Evolutionary conservation across 2,329 filamentous ascomycete genomes (phyloP).

Genomic region (Aureobasidium sp.): DNA sequence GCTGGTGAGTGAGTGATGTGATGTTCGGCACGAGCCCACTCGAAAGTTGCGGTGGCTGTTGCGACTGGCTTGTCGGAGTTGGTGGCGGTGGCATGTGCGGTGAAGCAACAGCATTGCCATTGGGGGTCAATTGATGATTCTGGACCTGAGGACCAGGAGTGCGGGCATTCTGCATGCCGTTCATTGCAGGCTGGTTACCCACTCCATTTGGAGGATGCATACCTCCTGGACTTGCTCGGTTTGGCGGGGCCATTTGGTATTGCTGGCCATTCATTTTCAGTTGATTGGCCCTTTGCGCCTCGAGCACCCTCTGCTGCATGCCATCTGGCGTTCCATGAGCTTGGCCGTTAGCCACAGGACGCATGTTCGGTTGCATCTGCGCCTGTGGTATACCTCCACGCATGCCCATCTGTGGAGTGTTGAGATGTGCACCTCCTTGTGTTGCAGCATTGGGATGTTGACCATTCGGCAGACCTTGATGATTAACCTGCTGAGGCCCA

Average conservation of each 20-base stretch:
- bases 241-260: slow-evolving; percentile 17
- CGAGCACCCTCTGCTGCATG: slow-evolving; percentile 18
- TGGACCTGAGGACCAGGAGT: slow-evolving; percentile 10
- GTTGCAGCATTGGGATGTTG: slow-evolving; percentile 26
- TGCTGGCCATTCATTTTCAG: slow-evolving; percentile 17
- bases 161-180: slow-evolving; percentile 17
- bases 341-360: neutral
- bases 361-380: slow-evolving; percentile 32
- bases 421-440: slow-evolving; percentile 34
- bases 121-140: slow-evolving; percentile 18
- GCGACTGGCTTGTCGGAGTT: slow-evolving; percentile 23
- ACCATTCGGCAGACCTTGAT: slow-evolving; percentile 42
- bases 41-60: slow-evolving; percentile 41
- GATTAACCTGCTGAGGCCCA: slow-evolving; percentile 21
- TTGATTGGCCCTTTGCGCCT: slow-evolving; percentile 19
- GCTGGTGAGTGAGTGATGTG: slow-evolving; percentile 46
- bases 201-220: slow-evolving; percentile 5
- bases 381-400: slow-evolving; percentile 58
- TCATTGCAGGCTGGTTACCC: slow-evolving; percentile 18
- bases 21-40: slow-evolving; percentile 50
- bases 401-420: slow-evolving; percentile 43
- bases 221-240: slow-evolving; percentile 16
- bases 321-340: slow-evolving; percentile 1
- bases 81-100: slow-evolving; percentile 33
- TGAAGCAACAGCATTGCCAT: slow-evolving; percentile 26